Conservation (phyloP, 108 stramenopile genomes). For the Fragilariopsis cylindrus region DNA sequence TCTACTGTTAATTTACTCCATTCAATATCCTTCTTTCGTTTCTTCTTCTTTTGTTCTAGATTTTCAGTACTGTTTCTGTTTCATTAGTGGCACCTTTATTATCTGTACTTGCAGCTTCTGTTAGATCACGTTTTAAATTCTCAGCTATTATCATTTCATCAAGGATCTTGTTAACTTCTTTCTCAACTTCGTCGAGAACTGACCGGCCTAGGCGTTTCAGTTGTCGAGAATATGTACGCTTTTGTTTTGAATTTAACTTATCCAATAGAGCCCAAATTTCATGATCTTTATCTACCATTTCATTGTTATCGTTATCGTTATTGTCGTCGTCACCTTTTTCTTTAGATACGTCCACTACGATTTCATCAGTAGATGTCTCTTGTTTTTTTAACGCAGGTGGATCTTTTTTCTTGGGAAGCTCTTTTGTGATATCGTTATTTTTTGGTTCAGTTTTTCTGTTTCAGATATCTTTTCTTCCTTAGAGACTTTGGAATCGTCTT, state of each 20-base stretch:
- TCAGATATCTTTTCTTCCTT: constrained; percentile 6
- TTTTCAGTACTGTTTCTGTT: background rate
- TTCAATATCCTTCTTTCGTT: constrained; percentile 37
- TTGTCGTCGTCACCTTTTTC: background rate
- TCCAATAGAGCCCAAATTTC: constrained; percentile 52
- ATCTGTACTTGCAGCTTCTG: background rate
- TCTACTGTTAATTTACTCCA: constrained; percentile 59
- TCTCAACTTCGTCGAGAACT: constrained; percentile 25
- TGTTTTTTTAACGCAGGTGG: background rate
- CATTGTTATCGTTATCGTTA: background rate
- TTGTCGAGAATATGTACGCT: constrained; percentile 38
- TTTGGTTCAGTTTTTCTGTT: background rate
- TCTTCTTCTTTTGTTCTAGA: constrained; percentile 36
- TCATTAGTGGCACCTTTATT: background rate
- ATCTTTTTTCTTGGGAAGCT: background rate
- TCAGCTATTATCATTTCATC: constrained; percentile 19
- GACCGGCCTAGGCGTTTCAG: constrained; percentile 37
- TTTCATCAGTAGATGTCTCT: background rate
- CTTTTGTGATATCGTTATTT: background rate
- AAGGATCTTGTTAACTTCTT: constrained; percentile 32
- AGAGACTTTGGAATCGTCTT: background rate
- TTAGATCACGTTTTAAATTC: background rate
- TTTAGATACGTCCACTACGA: background rate
- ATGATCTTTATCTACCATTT: constrained; percentile 20
- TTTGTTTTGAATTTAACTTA: constrained; percentile 73